Evolutionary conservation across 1,284 basidiomycete genomes (phyloP), one percentile per base, ranked within the genome.

Genomic region (Trametes versicolor): DNA sequence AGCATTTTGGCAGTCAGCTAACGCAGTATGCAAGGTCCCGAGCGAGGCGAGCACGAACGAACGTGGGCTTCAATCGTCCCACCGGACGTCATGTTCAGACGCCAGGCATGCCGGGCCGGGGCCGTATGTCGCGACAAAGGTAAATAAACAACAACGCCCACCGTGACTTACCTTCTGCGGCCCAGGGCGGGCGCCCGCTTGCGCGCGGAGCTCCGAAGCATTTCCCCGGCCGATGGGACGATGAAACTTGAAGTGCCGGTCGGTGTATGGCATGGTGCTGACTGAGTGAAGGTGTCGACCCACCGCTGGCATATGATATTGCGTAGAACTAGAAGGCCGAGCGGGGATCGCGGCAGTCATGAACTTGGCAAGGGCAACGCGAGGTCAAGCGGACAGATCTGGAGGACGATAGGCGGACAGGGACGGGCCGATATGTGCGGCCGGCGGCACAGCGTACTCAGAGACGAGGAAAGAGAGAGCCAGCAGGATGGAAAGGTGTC

Each of bases 381-480:
- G 32, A n/a, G 50, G 50, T 51, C 50, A 51, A 51, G 50, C 36
- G 50, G 50, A 36, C 50, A 51, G 50, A 51, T 36, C 32, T 32
- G 29, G 19, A 29, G 50, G 15, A 15, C 49, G 49, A 32, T 32
- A 29, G 19, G n/a, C 50, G 50, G 50, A 10, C 29, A 36, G 17
- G 7, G 19, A 32, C 50, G 50, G 50, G 50, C 50, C 50, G 50
- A 36, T 34, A 51, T 34, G 29, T 51, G 29, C 50, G 27, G 8
- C 7, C 8, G 8, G 10, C 17, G 27, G 17, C 43, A 12, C 43
- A 8, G 21, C 25, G 47, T 4, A 23, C 47, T 49, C n/a, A 23
- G 5, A 3, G 10, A 10, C 43, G 25, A 4, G 13, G 48, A 8
- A n/a, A 49, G 5, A 49, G 25, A 1, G 48, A 15, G 2, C 48